Base-by-base conservation (phyloP, 1,139 yeast genomes). In the Kurtzmaniella quercitrusa region DNA sequence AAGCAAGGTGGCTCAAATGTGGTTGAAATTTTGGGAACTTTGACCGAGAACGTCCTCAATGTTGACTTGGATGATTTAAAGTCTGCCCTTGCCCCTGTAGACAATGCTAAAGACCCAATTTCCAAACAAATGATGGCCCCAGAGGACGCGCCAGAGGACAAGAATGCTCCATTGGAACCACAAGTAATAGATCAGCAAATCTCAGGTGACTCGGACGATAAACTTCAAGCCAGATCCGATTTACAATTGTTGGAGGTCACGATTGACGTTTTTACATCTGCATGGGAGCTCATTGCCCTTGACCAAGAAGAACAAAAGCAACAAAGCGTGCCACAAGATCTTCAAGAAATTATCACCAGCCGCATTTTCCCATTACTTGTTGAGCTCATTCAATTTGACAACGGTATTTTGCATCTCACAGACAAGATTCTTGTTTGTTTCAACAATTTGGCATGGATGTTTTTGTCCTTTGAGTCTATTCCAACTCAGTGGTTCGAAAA, bases 241-340 rank as follows among this genome's bases (percentile, higher is more conserved):
- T 62, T 84, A 38, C 82, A 80, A 57, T 74, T 85, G 3, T 67
- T 86, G 26, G 95, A 88, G 53, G 72, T 83, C 1, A 71, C 85
- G 0, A 65, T 89, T 33, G 97, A 91, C 56, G 62, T 91, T 32
- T 68, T 87, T 28, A 81, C 96, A 1, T 83, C 93, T 1, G 67
- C 83, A 6, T 76, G 87, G 52, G 97, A 91, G 57, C 82, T 59
- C 42, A 56, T 70, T 34, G 65, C 75, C 3, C 48, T 61, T 8
- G 57, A 59, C 41, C 23, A 20, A 12, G 73, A 66, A 36, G 46
- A 47, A 12, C 46, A 52, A 14, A 45, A 51, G 11, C 52, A 52
- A 15, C 57, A 53, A 11, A 40, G 47, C 16, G 50, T 63, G 43
- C 44, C 54, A 40, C 49, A 56, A 2, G 63, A 60, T 2, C 47